Base-by-base conservation (phyloP, 139 green algal species). In the Trebouxia sp. region DNA sequence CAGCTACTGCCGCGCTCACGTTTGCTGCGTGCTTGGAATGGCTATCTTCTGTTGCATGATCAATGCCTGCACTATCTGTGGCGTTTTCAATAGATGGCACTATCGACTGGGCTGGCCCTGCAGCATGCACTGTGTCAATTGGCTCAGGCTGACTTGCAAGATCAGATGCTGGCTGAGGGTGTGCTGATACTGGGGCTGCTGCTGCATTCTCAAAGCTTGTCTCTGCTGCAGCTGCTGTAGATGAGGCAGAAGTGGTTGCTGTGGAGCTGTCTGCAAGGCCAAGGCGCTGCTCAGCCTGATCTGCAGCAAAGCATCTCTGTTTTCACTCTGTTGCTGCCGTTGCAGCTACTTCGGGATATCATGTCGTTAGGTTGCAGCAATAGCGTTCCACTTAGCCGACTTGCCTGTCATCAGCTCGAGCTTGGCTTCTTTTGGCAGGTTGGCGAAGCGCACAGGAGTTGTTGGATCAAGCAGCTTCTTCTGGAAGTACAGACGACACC, bases 381-480 rank as follows among this genome's bases (percentile, higher is more conserved):
- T n/a, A n/a, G n/a, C n/a, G n/a, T n/a, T n/a, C n/a, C n/a, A n/a
- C n/a, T n/a, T n/a, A n/a, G n/a, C n/a, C n/a, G 30, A 55, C 1
- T 56, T 56, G 84, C 83, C 85, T 69, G 85, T 87, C 6, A 65
- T 22, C 1, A 90, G 80, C 72, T 88, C 78, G n/a, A 90, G 72
- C 70, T 87, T 90, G 58, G 83, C 69, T 4, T 79, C 75, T 0
- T 56, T 50, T 3, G 84, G 84, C 26, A 88, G 35, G 80, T 87
- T 87, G 76, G 86, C 79, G 67, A 90, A 87, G 35, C 86, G 79
- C 12, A 88, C 41, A 39, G 86, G 86, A 6, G 62, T 81, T 10
- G 30, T 37, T 20, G 84, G 51, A 51, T 88, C 86, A 43, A 87
- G 70, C 38, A 58, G 7, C 83, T 85, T 85, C 26, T 81, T 81